Base-by-base conservation (phyloP, 306 rosid genomes). In the Rosa rugosa region DNA sequence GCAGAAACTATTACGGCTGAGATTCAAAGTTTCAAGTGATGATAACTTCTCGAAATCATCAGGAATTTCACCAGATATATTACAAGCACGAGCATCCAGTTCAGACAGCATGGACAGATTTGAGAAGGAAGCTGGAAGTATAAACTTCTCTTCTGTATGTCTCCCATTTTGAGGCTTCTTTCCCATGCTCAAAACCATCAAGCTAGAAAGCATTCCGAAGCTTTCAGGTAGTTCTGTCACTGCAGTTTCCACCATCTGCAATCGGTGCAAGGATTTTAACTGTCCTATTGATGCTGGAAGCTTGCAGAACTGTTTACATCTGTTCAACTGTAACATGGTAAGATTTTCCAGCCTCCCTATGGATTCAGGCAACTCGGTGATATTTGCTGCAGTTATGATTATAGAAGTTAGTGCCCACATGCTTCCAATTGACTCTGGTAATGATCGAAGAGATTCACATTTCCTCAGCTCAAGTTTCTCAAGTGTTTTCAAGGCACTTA, bases 231-330 rank as follows among this genome's bases (percentile, higher is more conserved):
- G 79, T 73, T 83, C 84, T 34, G 78, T 70, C 59, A 88, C 70
- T n/a, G 82, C 82, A 0, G 90, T 88, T 68, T 85, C 91, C 77
- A 40, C 84, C 89, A 91, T 88, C 59, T 6, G 14, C 63, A 91
- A 65, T n/a, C 77, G 86, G 62, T 44, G 71, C 76, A 91, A 77
- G 59, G 89, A 88, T 71, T 71, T 86, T 65, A 89, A 76, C 9
- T 82, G 77, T 49, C 97, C 97, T 14, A 86, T 84, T 71, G 91
- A 88, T 50, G 46, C 71, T 11, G 97, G 97, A 85, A 91, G 97
- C 76, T 60, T 75, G 27, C 53, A 36, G 6, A 91, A 87, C 84
- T 56, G 64, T 72, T 36, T 79, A 47, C 92, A 89, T 20, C n/a
- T n/a, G 79, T 76, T 78, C 85, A 91, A 76, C 69, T 5, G 77